Evolutionary conservation across 1,284 basidiomycete species (phyloP), one percentile per base, ranked within the genome.

Genomic region (Gymnopus androsaceus): DNA sequence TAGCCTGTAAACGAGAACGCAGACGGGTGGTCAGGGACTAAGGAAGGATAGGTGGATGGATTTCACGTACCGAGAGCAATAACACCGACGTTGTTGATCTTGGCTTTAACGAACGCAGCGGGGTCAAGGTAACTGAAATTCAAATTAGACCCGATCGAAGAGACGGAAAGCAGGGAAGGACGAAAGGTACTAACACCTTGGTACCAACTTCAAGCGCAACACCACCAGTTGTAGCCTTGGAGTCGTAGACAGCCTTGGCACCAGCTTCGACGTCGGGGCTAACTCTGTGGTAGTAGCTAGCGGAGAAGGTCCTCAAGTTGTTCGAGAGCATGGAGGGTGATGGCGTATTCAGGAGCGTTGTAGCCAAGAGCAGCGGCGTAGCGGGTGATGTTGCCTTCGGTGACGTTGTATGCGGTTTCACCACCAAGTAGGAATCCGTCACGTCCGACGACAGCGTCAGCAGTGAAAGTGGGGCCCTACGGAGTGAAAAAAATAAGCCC

Each of bases 241-340:
- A 85, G 80, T 98, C 95, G 77, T 97, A 99, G 72, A 96, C 86
- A 54, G 96, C 94, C 84, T 95, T 95, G 67, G 95, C 96, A 73
- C 95, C 95, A 62, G 95, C 97, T 82, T 99, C 96, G 60, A 98
- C 94, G 71, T 98, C 95, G 66, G 78, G 72, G 74, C 83, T 92
- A 71, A 99, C 95, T 66, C 92, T 92, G 87, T 99, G 97, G 84
- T 98, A 99, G 86, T 98, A 99, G 75, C 90, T 94, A 65, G 96
- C 97, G 60, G 90, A 84, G 83, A 95, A 98, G 69, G 89, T 89
- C 69, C 89, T 91, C 73, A 98, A 77, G 85, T 98, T 98, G 81
- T 93, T 90, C n/a, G 69, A 98, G 86, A 63, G 90, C 94, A 78
- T 98, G 95, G 60, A 98, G 68, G 66, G 96, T 95, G 73, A 98